These are phyloP conservation scores for Penicillium sp. DNA, from an alignment of 2,329 filamentous ascomycete genomes.

Conservation along the genomic window DNA sequence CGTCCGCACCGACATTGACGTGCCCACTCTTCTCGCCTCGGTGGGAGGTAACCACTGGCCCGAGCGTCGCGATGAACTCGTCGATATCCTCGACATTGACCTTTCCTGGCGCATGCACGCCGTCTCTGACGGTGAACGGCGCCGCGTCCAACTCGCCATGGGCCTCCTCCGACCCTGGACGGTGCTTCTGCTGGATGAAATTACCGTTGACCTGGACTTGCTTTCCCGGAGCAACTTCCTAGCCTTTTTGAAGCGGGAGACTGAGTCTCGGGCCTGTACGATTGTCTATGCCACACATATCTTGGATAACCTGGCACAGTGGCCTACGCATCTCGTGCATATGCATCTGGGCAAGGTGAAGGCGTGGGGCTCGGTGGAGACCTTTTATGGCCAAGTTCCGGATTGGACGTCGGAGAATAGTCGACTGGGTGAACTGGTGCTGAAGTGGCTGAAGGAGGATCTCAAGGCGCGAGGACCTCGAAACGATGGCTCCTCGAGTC, in stretches of 20 bases:
- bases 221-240: conserved; percentile 80
- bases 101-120: conserved; percentile 90
- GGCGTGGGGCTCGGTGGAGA: conserved; percentile 71
- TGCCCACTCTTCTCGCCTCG: conserved; percentile 73
- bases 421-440: conserved; percentile 75
- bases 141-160: conserved; percentile 93
- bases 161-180: conserved; percentile 86
- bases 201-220: conserved; percentile 93
- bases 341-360: conserved; percentile 87
- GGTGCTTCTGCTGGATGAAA: conserved; percentile 86
- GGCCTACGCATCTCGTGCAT: conserved; percentile 93
- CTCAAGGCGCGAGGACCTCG: conserved; percentile 72
- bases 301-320: conserved; percentile 85
- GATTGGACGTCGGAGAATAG: conserved; percentile 65
- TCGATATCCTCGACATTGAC: conserved; percentile 86
- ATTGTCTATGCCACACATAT: conserved; percentile 98
- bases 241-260: conserved; percentile 78
- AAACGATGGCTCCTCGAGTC: conserved; percentile 48
- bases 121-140: conserved; percentile 84
- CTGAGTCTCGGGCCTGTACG: conserved; percentile 72
- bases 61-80: conserved; percentile 76
- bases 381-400: conserved; percentile 55
- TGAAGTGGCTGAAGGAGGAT: conserved; percentile 81
- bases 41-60: conserved; percentile 83
- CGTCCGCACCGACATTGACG: conserved; percentile 89